Conservation (phyloP, 2,329 filamentous ascomycete species). For the Aspergillus floridensis region DNA sequence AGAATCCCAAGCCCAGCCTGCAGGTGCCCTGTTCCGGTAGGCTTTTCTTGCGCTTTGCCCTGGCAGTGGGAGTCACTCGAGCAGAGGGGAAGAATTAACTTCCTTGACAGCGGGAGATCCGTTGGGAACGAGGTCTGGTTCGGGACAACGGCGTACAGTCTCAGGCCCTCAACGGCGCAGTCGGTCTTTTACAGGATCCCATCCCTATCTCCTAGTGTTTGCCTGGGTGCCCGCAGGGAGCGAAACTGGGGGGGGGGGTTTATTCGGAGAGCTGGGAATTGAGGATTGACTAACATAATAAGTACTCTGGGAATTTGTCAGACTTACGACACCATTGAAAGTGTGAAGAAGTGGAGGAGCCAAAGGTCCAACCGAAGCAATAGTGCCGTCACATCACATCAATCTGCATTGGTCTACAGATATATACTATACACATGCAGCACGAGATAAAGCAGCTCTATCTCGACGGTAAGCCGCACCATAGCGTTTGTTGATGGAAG, state of each 20-base stretch:
- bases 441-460: neutral
- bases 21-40: neutral
- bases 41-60: neutral
- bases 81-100: slow-evolving; percentile 3
- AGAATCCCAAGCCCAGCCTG: neutral
- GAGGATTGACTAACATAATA: neutral
- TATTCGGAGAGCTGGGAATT: neutral
- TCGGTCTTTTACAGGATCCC: neutral
- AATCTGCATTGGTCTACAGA: slow-evolving; percentile 4
- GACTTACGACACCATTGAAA: neutral
- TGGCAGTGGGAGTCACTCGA: neutral
- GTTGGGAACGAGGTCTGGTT: neutral
- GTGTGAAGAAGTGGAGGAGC: neutral
- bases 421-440: neutral
- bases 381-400: slow-evolving; percentile 12
- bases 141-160: neutral
- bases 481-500: neutral
- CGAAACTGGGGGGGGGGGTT: neutral
- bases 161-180: neutral
- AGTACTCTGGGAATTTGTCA: neutral
- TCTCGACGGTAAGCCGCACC: neutral
- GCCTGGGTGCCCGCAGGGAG: neutral
- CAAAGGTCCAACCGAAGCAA: slow-evolving; percentile 2
- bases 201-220: neutral
- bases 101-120: slow-evolving; percentile 5